Conservation (phyloP, 495 filamentous ascomycete species). For the Recurvomyces mirabilis region DNA sequence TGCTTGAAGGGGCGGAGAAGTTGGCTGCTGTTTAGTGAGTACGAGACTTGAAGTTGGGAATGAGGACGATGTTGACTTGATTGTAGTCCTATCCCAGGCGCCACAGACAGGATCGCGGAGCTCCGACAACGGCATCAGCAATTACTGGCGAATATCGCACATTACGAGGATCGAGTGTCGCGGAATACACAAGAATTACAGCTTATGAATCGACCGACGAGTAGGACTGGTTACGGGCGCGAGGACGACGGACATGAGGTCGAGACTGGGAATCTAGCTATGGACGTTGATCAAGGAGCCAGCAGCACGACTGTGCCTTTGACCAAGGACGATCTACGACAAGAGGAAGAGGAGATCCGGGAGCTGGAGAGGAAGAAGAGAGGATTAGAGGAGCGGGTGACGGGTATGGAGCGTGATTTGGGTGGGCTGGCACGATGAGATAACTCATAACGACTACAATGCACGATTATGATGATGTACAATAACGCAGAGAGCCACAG, state of each 20-base stretch:
- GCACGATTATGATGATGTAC: not conserved
- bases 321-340: conserved; percentile 63
- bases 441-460: too few species aligned
- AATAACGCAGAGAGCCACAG: not conserved
- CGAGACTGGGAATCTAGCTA: conserved; percentile 27
- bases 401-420: conserved; percentile 70
- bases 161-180: conserved; percentile 68
- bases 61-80: conserved; percentile 1
- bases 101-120: conserved; percentile 61
- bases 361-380: conserved; percentile 69
- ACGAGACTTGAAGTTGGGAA: not conserved
- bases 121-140: conserved; percentile 61
- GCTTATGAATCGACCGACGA: conserved; percentile 50
- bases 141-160: conserved; percentile 60
- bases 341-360: conserved; percentile 67
- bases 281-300: conserved; percentile 26
- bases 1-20: conserved; percentile 83
- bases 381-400: conserved; percentile 64
- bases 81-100: conserved; percentile 61
- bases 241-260: conserved; percentile 34
- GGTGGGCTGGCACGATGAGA: conserved; percentile 48
- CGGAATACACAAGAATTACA: conserved; percentile 66
- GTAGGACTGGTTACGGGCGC: conserved; percentile 28
- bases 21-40: conserved; percentile 75
- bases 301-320: conserved; percentile 28